These are phyloP conservation scores for Xylona heveae DNA, from an alignment of 495 filamentous ascomycete species.

Conservation along the genomic window DNA sequence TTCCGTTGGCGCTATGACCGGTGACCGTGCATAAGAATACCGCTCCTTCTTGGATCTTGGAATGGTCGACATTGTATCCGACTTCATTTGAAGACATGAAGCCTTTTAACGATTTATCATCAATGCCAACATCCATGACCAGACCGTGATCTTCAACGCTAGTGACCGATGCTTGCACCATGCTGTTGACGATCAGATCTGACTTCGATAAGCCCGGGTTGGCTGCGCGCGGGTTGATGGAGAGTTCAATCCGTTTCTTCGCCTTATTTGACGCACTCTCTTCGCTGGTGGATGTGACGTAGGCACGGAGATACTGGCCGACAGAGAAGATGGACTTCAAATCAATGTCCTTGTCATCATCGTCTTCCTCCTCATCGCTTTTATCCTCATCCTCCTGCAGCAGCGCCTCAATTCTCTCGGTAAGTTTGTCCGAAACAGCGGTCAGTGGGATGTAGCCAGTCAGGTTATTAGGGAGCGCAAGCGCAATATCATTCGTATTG, in stretches of 20 bases:
- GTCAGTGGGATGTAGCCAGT: slow-evolving; percentile 78
- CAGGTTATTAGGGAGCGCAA: slow-evolving; percentile 82
- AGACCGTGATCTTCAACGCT: slow-evolving; percentile 92
- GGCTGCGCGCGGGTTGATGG: slow-evolving; percentile 49
- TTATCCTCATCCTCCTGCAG: slow-evolving; percentile 33
- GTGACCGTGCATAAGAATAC: slow-evolving; percentile 69
- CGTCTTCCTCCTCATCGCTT: slow-evolving; percentile 28
- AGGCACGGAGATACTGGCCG: slow-evolving; percentile 78
- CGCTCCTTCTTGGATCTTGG: slow-evolving; percentile 50
- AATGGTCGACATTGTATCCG: slow-evolving; percentile 30
- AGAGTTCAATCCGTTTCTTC: slow-evolving; percentile 67
- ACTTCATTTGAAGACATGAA: slow-evolving; percentile 86
- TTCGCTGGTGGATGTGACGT: slow-evolving; percentile 46
- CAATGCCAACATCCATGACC: slow-evolving; percentile 75
- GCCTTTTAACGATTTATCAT: slow-evolving; percentile 41
- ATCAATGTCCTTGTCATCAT: slow-evolving; percentile 37
- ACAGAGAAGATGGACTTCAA: slow-evolving; percentile 51
- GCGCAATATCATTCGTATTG: slow-evolving; percentile 48
- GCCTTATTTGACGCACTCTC: slow-evolving; percentile 27
- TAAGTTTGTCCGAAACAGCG: slow-evolving; percentile 57
- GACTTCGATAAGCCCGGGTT: slow-evolving; percentile 52
- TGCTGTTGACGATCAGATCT: slow-evolving; percentile 47
- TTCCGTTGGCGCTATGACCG: slow-evolving; percentile 53
- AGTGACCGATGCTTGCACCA: slow-evolving; percentile 65
- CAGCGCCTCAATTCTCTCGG: slow-evolving; percentile 42